Percentiles rank a stretch among this genome's conserved stretches.
Conservation (phyloP, 371 early-diverging fungal genomes). For the Mortierella sp. region DNA sequence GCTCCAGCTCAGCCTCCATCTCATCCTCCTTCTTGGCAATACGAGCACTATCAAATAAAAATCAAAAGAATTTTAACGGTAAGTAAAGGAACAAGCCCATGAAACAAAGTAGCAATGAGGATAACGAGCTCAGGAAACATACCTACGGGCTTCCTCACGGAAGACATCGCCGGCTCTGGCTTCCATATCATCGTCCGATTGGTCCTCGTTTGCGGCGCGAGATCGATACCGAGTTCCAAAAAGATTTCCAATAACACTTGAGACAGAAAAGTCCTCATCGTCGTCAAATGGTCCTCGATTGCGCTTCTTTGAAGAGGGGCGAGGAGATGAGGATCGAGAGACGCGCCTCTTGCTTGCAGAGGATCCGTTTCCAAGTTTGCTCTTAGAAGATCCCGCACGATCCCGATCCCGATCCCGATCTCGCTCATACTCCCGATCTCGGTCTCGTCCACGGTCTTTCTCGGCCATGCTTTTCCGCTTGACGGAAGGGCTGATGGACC, state of each 20-base stretch:
- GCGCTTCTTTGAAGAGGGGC: conserved; percentile 32
- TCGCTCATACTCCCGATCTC: conserved; percentile 30
- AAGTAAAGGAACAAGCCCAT: background rate
- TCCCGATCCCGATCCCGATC: conserved; percentile 28
- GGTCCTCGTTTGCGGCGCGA: conserved; percentile 59
- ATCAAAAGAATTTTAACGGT: conserved; percentile 3
- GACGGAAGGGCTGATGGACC: conserved; percentile 28
- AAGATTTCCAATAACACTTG: conserved; percentile 64
- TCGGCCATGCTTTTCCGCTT: conserved; percentile 39
- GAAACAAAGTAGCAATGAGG: background rate
- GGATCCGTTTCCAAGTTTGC: conserved; percentile 16
- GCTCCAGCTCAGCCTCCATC: conserved; percentile 66
- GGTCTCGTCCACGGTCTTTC: conserved; percentile 29
- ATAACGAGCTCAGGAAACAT: background rate
- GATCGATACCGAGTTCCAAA: conserved; percentile 65
- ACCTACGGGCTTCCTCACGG: conserved; percentile 74
- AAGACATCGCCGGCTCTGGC: conserved; percentile 69
- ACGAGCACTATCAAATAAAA: conserved; percentile 60
- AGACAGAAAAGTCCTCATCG: conserved; percentile 67
- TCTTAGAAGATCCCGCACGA: conserved; percentile 16
- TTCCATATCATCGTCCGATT: conserved; percentile 77
- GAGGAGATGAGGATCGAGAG: conserved; percentile 2
- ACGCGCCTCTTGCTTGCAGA: conserved; percentile 21
- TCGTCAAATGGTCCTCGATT: conserved; percentile 63
- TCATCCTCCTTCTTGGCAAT: conserved; percentile 61